Base-by-base conservation (phyloP, 1,284 basidiomycete species). In the Ustilago hordei region DNA sequence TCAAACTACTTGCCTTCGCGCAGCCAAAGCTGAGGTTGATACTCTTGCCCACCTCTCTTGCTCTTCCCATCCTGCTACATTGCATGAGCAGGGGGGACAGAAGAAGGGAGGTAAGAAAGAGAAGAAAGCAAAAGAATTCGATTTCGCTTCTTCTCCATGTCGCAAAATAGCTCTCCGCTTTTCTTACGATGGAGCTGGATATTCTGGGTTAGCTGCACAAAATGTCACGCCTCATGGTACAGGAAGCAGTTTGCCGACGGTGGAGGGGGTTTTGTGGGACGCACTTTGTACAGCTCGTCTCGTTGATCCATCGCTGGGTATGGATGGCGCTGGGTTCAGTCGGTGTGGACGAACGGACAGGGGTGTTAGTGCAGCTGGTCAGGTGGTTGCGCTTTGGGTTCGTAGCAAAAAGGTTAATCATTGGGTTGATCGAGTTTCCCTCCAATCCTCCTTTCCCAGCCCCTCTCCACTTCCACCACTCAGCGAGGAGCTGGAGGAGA, bases 81-180 rank as follows among this genome's bases (percentile, higher is more conserved):
- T n/a, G 36, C 1, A 15, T 17, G 31, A 4, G 47, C n/a, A 39
- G 45, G 23, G 5, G 15, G 23, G 9, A 13, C 55, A 38, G 31
- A 57, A 66, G 8, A 48, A 45, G 5, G 63, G 64, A 23, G 61
- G 54, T 35, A 69, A 72, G 57, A 67, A 59, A 28, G 58, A 69
- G 39, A 75, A 77, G 57, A 62, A 61, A 34, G 60, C 70, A 1
- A 68, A 78, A 17, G 59, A 60, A 11, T 92, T 93, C 85, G 87
- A 91, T 76, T 93, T 95, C 84, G 86, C 89, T n/a, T 86, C 89
- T 2, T 89, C 94, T 31, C 79, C 92, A 2, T 89, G 89, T 47
- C 91, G 93, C 66, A 98, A 98, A 87, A 94, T 98, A 68, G 95
- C 95, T 0, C 87, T 98, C 62, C 92, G 94, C 78, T 94, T 98